Base-by-base conservation (phyloP, 306 rosid species). In the Inga leiocalycina region DNA sequence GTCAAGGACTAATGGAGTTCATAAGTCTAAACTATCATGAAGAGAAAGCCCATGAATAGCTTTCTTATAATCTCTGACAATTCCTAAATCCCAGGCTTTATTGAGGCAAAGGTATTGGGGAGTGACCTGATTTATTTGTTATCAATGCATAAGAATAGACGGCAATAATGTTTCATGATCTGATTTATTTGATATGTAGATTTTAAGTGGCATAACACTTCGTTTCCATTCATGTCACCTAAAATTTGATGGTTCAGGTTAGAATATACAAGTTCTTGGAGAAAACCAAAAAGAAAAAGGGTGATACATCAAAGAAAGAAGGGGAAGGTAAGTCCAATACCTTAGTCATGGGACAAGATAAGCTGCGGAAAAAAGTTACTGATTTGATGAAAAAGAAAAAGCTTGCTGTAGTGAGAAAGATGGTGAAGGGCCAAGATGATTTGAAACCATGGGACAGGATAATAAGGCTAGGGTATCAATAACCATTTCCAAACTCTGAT, bases 301-400 rank as follows among this genome's bases (percentile, higher is more conserved):
- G 71, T 54, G 70, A 39, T 59, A 85, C 83, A 80, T 88, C 67
- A 82, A 83, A 87, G 82, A 86, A 87, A 90, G 84, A 82, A 9
- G 84, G 79, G 71, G 86, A 54, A 74, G 86, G 6, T 62, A 87
- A 88, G 34, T 70, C 80, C 78, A 87, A 44, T 57, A 6, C 82
- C 73, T 46, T 4, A 7, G 49, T 62, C 80, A 89, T 80, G 84
- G 92, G 92, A 79, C 89, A 84, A 49, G 92, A 86, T 79, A 88
- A 87, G 89, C 85, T 96, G 83, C 92, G 92, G 84, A 91, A 90
- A 81, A 94, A 87, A 52, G 98, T 96, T 79, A 83, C 88, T 46
- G 79, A 84, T 78, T 90, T 96, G 97, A 92, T 96, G 82, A 94
- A 88, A 87, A 91, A 89, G 87, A 87, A 96, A 80, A 92, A 94